Base-by-base conservation (phyloP, 805 yeast genomes). In the Deakozyma indianensis region DNA sequence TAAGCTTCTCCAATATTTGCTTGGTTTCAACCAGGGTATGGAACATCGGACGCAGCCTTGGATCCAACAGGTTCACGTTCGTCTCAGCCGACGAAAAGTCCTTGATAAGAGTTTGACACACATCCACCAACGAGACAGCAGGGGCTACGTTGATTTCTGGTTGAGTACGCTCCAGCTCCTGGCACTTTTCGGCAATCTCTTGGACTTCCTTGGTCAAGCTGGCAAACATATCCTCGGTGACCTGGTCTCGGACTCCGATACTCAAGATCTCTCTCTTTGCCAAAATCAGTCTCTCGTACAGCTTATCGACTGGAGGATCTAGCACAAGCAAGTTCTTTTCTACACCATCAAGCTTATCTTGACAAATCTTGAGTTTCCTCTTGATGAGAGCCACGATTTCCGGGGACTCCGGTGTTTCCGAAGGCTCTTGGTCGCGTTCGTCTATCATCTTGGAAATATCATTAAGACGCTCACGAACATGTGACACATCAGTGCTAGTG, bases 401-500 rank as follows among this genome's bases (percentile, higher is more conserved):
- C 20, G 74, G 68, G 47, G 73, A 70, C 45, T 65, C 68, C 28
- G 7, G 28, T 9, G 14, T 14, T 25, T 25, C 28, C 42, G 55
- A 59, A 20, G 57, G 54, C 42, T 61, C 64, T 22, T 44, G 53
- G n/a, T 46, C 50, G 45, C 67, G 69, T 42, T 59, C 57, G 40
- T 66, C 67, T 27, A 87, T 77, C 48, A 86, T 85, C 18, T 62
- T 65, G 43, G 70, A 64, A 45, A 90, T 83, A 53, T 86, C 94
- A 41, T 66, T 68, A 48, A 92, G 67, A 50, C 97, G 74, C 44
- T 71, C 75, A 48, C 75, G 70, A 43, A 92, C 83, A 1, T 96
- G 94, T 48, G 69, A 66, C 51, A 87, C 71, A 60, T 92, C 98
- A 53, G 82, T 83, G 46, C 75, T 77, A 1, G 96, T 87, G 62